Evolutionary conservation across 176 grass and related monocot genomes (phyloP).

Genomic region (Bonia amplexicaulis): DNA sequence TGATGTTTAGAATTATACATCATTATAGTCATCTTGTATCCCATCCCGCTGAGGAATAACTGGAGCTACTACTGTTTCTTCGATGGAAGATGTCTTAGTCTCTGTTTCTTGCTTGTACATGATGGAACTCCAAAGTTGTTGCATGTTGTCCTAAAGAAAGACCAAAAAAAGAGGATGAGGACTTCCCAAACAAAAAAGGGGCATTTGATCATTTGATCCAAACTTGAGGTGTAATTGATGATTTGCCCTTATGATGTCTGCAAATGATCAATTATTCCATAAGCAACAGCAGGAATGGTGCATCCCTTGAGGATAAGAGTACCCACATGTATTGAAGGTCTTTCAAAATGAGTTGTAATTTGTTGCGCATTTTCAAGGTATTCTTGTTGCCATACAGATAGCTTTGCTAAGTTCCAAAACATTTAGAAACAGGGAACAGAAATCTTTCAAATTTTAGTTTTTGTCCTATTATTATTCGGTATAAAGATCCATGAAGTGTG

Average conservation of each 20-base stretch:
- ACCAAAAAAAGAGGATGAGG: constrained; percentile 15
- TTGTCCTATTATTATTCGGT: neutral
- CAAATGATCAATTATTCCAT: neutral
- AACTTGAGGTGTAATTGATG: no score
- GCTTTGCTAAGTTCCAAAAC: neutral
- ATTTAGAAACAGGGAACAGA: neutral
- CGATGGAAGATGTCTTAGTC: constrained; percentile 8
- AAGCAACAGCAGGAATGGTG: neutral
- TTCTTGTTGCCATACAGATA: neutral
- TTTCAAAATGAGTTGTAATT: neutral
- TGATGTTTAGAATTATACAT: constrained; percentile 48
- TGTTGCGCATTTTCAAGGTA: neutral
- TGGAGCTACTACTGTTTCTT: constrained; percentile 15
- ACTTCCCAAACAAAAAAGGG: neutral
- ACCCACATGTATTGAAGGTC: neutral
- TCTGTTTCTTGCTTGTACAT: constrained; percentile 30
- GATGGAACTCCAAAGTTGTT: constrained; percentile 37
- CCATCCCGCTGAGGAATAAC: constrained; percentile 65
- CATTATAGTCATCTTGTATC: constrained; percentile 75
- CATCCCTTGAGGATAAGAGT: neutral
- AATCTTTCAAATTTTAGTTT: constrained; percentile 1
- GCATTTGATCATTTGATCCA: no score
- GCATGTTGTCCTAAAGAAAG: constrained; percentile 27
- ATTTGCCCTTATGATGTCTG: no score
- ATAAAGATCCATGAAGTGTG: constrained; percentile 7